Evolutionary conservation across 1,284 basidiomycete genomes (phyloP).

Genomic region (Athelia psychrophila): DNA sequence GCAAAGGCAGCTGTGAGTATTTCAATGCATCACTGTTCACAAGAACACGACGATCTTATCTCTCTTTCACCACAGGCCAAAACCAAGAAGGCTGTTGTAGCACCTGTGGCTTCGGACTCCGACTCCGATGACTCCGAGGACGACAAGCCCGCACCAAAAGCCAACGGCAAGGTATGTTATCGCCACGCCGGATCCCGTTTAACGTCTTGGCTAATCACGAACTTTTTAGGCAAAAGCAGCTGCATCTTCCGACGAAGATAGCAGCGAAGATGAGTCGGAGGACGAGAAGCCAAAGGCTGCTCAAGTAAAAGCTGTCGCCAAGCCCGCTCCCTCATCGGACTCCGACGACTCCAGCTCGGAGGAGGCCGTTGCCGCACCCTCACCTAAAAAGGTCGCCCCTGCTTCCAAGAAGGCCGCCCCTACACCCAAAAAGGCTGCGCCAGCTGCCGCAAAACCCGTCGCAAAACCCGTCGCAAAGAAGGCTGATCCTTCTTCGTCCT

Average conservation of each 20-base stretch:
- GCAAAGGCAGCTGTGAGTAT: constrained; percentile 27
- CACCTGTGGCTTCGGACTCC: constrained; percentile 12
- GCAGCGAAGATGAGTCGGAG: constrained; percentile 19
- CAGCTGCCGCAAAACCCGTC: constrained; percentile 1
- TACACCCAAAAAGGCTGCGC: constrained; percentile 8
- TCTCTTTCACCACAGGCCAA: no score
- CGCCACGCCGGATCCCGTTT: constrained; percentile 1
- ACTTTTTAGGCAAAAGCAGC: constrained; percentile 9
- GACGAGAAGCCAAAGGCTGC: constrained; percentile 45
- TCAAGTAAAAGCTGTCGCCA: constrained; percentile 28
- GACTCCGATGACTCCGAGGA: constrained; percentile 27
- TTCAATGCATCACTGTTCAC: background rate
- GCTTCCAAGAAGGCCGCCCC: constrained; percentile 21
- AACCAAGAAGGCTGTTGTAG: background rate
- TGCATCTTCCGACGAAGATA: constrained; percentile 1
- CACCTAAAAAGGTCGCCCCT: background rate
- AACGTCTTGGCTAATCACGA: background rate
- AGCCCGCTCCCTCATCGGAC: constrained; percentile 1
- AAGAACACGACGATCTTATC: background rate
- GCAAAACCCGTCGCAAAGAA: constrained; percentile 29
- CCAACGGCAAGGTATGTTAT: constrained; percentile 33
- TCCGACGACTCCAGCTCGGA: constrained; percentile 8
- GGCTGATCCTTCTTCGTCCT: constrained; percentile 13
- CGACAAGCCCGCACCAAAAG: constrained; percentile 19
- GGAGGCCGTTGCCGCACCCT: constrained; percentile 14